These are phyloP conservation scores for Emmonsiellopsis sp. DNA, from an alignment of 2,329 filamentous ascomycete species.

Conservation along the genomic window DNA sequence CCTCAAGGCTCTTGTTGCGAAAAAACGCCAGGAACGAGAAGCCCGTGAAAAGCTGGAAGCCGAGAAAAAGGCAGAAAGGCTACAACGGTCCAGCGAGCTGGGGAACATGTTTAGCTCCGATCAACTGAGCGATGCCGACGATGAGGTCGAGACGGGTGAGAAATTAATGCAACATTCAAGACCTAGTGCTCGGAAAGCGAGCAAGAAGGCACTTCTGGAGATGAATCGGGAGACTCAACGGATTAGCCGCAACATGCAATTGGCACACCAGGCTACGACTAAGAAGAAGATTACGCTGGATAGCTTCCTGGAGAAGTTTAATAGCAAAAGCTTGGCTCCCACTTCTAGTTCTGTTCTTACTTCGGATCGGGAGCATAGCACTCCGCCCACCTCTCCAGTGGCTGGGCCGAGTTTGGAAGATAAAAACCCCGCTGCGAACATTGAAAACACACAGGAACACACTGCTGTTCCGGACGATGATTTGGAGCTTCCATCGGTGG, in stretches of 20 bases:
- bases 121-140: constrained; percentile 19
- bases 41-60: constrained; percentile 53
- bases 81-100: constrained; percentile 19
- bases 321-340: constrained; percentile 50
- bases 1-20: constrained; percentile 62
- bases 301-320: constrained; percentile 76
- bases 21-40: constrained; percentile 62
- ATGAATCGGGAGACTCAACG: constrained; percentile 94
- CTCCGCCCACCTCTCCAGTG: constrained; percentile 62
- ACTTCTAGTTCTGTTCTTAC: constrained; percentile 25
- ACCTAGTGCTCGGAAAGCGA: constrained; percentile 67
- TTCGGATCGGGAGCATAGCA: constrained; percentile 44
- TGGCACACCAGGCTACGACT: constrained; percentile 80
- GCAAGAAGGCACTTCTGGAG: constrained; percentile 89
- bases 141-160: constrained; percentile 51
- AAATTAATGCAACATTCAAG: constrained; percentile 60
- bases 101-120: constrained; percentile 25
- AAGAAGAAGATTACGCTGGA: constrained; percentile 84
- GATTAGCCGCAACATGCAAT: constrained; percentile 79
- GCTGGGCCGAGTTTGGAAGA: constrained; percentile 18
- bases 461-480: neutral
- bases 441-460: neutral
- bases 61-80: constrained; percentile 27
- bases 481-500: neutral
- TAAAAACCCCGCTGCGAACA: constrained; percentile 2